Base-by-base conservation (phyloP, 2,329 filamentous ascomycete species). In the Coniosporium tulheliwenetii region DNA sequence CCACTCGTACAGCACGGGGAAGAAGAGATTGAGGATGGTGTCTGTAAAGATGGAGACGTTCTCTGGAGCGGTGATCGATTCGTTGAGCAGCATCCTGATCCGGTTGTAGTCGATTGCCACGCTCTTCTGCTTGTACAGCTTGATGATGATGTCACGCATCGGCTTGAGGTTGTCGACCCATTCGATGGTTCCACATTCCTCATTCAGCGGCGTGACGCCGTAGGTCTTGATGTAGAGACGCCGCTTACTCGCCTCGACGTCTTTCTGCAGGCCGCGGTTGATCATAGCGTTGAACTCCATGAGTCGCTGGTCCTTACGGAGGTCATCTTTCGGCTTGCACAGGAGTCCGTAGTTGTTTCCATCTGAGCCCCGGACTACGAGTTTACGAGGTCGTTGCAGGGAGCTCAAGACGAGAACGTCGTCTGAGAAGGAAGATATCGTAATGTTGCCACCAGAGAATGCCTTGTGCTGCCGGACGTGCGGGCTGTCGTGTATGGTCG, bases 261-360 rank as follows among this genome's bases (percentile, higher is more conserved):
- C 87, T 45, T 83, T 79, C 56, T 95, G 94, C 42, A 99, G 64
- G 2, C 89, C 85, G 44, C 91, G 75, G 57, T 98, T 98, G 66
- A 98, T 96, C 75, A 96, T 91, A 37, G 81, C 79, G 57, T 96
- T 98, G 68, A 98, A 98, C 56, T 98, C 93, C 87, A 98, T 98
- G 14, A 98, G 77, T 39, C 91, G 85, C 59, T 96, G 89, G 53
- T 99, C 93, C 49, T 93, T 98, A 39, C 91, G 81, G 16, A 99
- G 73, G 58, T 99, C 93, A 57, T 98, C 91, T 59, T 96, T 96
- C 8, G 91, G 93, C 55, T 99, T 98, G 66, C 93, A 93, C 42
- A 99, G 71, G 7, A 98, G 74, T 47, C 85, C 84, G 58, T 98
- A 98, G 13, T 73, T 71, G 43, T 81, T 81, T 7, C 93, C 91